Conservation (phyloP, 1,284 basidiomycete species). For the Vanrija pseudolonga region DNA sequence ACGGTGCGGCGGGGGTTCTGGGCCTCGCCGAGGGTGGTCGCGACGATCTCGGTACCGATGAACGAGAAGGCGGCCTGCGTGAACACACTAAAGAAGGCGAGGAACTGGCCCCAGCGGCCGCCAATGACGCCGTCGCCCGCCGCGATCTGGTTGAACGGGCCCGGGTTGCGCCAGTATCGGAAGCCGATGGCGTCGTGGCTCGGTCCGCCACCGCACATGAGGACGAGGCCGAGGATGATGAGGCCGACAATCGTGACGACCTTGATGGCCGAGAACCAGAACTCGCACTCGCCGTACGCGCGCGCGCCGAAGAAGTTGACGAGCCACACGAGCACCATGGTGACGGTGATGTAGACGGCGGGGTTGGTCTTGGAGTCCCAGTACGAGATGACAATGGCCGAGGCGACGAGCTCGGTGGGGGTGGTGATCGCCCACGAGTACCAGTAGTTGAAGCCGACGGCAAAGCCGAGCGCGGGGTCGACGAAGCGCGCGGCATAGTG, state of each 20-base stretch:
- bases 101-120: constrained; percentile 57
- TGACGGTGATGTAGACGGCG: constrained; percentile 49
- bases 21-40: constrained; percentile 57
- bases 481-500: constrained; percentile 53
- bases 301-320: constrained; percentile 49
- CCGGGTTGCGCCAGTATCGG: constrained; percentile 64
- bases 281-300: constrained; percentile 39
- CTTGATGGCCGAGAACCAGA: constrained; percentile 37
- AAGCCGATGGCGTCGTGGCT: constrained; percentile 48
- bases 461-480: constrained; percentile 54
- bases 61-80: constrained; percentile 79
- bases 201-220: constrained; percentile 68
- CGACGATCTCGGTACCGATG: constrained; percentile 78
- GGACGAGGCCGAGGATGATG: constrained; percentile 62
- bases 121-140: constrained; percentile 18
- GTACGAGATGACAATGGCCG: constrained; percentile 32
- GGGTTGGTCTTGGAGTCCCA: constrained; percentile 34
- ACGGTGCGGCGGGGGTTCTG: constrained; percentile 73
- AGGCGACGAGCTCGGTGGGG: constrained; percentile 25
- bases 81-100: constrained; percentile 64
- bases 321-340: constrained; percentile 43
- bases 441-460: constrained; percentile 34
- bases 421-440: constrained; percentile 43
- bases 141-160: constrained; percentile 33
- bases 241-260: constrained; percentile 35